phyloP scores from a whole-genome alignment of 1,139 yeast genomes.

The Kodamaea alishanica region DNA sequence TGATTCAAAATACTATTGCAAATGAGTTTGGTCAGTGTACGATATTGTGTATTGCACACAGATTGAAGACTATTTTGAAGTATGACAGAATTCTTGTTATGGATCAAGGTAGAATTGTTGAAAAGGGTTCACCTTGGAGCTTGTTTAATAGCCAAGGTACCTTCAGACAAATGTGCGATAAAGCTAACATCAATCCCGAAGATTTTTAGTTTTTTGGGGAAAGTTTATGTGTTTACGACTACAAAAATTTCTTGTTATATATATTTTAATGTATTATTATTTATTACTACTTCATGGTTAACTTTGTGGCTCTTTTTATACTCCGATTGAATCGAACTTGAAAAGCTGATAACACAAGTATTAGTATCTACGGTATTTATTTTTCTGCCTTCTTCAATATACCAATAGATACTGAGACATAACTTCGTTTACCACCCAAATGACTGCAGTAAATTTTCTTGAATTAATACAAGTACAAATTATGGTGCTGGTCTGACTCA shows the following conservation, averaged over 20 bases:
- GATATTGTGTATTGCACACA: constrained; percentile 54
- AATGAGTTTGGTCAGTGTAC: constrained; percentile 45
- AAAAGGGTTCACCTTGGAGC: constrained; percentile 46
- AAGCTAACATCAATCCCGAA: constrained; percentile 20
- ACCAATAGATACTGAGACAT: no score
- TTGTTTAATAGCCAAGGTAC: constrained; percentile 29
- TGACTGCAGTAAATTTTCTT: no score
- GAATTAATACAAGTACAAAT: no score
- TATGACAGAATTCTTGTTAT: constrained; percentile 52
- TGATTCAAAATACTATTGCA: constrained; percentile 47
- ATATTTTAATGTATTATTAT: background rate
- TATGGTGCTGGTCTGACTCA: no score
- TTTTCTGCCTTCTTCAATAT: no score
- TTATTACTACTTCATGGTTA: background rate
- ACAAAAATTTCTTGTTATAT: background rate
- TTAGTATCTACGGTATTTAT: no score
- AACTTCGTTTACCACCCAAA: no score
- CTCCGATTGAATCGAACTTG: background rate
- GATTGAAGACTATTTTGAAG: constrained; percentile 49
- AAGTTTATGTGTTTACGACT: no score
- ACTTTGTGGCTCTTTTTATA: background rate
- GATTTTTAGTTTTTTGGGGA: constrained; percentile 14
- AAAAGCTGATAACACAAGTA: no score
- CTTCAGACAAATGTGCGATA: constrained; percentile 24
- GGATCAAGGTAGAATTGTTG: constrained; percentile 49